phyloP scores from a whole-genome alignment of 2,329 filamentous ascomycete species.

The Fusarium sp. region DNA sequence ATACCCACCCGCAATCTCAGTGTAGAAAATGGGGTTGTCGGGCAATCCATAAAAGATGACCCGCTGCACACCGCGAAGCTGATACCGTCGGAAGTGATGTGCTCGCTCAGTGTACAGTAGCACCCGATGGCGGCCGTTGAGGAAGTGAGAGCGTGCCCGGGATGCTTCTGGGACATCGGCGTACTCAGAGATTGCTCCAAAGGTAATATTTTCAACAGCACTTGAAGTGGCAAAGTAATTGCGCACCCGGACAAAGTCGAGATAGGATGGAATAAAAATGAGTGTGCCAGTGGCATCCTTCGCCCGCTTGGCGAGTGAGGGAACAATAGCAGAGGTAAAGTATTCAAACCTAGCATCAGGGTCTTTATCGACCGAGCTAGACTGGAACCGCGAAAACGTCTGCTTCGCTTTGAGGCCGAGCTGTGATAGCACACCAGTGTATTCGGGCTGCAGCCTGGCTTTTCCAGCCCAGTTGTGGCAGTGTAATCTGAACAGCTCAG shows the following conservation, averaged over 20 bases:
- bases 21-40: constrained; percentile 85
- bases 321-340: constrained; percentile 84
- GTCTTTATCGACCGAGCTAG: constrained; percentile 73
- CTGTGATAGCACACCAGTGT: constrained; percentile 76
- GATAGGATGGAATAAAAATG: constrained; percentile 90
- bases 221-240: constrained; percentile 86
- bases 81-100: constrained; percentile 95
- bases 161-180: constrained; percentile 80
- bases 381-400: constrained; percentile 88
- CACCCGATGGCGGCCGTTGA: constrained; percentile 81
- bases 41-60: constrained; percentile 92
- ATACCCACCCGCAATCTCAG: constrained; percentile 76
- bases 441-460: constrained; percentile 74
- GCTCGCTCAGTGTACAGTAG: constrained; percentile 92
- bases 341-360: constrained; percentile 91
- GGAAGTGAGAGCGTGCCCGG: constrained; percentile 86
- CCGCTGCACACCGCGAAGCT: constrained; percentile 79
- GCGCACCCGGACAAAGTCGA: constrained; percentile 92
- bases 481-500: constrained; percentile 77
- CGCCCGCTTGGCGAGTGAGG: constrained; percentile 74
- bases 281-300: constrained; percentile 75
- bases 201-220: constrained; percentile 59
- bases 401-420: constrained; percentile 78
- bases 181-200: constrained; percentile 91
- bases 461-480: constrained; percentile 86